Base-by-base conservation (phyloP, 75 land plant genomes). In the Selaginella moellendorffii region DNA sequence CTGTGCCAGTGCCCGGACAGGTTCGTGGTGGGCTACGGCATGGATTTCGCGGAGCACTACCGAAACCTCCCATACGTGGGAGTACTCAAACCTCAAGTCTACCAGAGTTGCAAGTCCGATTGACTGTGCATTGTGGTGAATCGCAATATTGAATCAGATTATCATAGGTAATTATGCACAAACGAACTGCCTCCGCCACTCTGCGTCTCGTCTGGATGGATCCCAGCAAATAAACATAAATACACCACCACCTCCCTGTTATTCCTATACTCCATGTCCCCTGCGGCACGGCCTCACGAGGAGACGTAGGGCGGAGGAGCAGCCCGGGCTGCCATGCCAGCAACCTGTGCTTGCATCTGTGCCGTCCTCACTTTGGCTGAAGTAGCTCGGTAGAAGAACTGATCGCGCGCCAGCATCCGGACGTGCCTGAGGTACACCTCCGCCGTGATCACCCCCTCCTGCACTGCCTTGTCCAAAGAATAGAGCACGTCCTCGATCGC, bases 1-100 rank as follows among this genome's bases (percentile, higher is more conserved):
- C n/a, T n/a, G n/a, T n/a, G n/a, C n/a, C 80, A 87, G 93, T 88
- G 88, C 62, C 93, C 85, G 25, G 88, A 88, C 65, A 67, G 72
- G 25, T 88, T 88, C 64, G 88, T 88, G 14, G 86, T 88, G 23
- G 95, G 95, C 5, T 88, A 88, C 61, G 95, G 95, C 61, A 82
- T 88, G 95, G 95, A 88, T 71, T 85, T 65, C 65, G 88, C 83
- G 17, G 95, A 88, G 62, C 68, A 73, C 0, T 88, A 85, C 65
- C 71, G 95, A 66, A 80, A 85, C 58, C 67, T 88, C 63, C 88
- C 95, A 27, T 88, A 83, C 68, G 65, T 88, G 63, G 95, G 95
- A n/a, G 71, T 88, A 1, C 65, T 88, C 72, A 88, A 85, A 78
- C 85, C 83, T 31, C 78, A 80, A 67, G 31, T 59, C 0, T 83